Evolutionary conservation across 2,329 filamentous ascomycete species (phyloP).

Genomic region (Cercospora sp.): DNA sequence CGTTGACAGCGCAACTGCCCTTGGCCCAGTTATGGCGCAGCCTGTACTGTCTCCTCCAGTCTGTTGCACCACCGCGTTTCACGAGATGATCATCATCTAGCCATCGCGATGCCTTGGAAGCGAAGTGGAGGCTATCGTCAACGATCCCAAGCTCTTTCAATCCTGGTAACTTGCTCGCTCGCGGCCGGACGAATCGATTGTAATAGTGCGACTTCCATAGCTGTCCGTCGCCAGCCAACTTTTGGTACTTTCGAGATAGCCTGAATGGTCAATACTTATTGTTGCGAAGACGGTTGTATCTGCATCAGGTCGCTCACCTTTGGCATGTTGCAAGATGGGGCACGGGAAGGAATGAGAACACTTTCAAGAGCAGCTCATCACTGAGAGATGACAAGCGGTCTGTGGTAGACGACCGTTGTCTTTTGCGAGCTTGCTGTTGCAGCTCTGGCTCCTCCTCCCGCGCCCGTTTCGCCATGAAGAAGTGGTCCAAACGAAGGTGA

Average conservation of each 20-base stretch:
- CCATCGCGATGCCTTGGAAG: constrained; percentile 61
- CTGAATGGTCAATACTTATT: constrained; percentile 50
- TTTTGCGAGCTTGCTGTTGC: constrained; percentile 46
- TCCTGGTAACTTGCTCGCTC: constrained; percentile 73
- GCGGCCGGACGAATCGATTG: constrained; percentile 77
- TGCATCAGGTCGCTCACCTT: constrained; percentile 46
- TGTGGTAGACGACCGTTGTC: constrained; percentile 41
- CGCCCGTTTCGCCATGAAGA: constrained; percentile 42
- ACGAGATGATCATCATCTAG: constrained; percentile 61
- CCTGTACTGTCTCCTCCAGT: constrained; percentile 90
- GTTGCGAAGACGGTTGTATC: not conserved
- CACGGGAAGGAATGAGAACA: constrained; percentile 74
- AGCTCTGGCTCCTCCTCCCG: constrained; percentile 34
- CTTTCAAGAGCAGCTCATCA: constrained; percentile 83
- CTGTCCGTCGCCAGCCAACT: constrained; percentile 76
- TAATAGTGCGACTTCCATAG: constrained; percentile 92
- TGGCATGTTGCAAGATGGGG: constrained; percentile 65
- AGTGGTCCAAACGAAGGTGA: not conserved
- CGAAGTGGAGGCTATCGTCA: constrained; percentile 50
- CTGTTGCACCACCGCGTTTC: constrained; percentile 52
- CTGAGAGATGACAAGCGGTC: constrained; percentile 74
- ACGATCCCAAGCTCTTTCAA: constrained; percentile 48
- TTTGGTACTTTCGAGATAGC: constrained; percentile 73
- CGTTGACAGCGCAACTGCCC: constrained; percentile 76
- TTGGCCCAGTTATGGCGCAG: constrained; percentile 87